A percentile compares a stretch with the other conserved stretches of the same genome.
phyloP scores from a whole-genome alignment of 352 stramenopile genomes.

The Phytopythium montanum region DNA sequence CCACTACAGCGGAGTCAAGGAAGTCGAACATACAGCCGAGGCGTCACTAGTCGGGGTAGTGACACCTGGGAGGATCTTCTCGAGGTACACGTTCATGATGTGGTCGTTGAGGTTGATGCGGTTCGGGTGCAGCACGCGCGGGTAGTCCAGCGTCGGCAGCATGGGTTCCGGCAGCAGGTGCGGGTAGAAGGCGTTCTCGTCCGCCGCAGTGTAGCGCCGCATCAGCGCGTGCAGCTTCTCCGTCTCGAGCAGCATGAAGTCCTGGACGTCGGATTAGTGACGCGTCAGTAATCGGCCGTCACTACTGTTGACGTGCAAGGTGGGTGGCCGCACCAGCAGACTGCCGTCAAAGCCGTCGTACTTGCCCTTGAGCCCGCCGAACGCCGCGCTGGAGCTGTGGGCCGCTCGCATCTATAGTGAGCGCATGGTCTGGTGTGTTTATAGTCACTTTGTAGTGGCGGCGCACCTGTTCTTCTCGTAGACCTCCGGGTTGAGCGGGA shows the following conservation, averaged over 20 bases:
- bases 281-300: neutral
- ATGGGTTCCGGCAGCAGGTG: slow-evolving; percentile 89
- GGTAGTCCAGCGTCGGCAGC: slow-evolving; percentile 91
- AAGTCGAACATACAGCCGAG: slow-evolving; percentile 42
- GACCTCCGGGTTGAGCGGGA: slow-evolving; percentile 92
- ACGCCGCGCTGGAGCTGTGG: slow-evolving; percentile 58
- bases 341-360: slow-evolving; percentile 84
- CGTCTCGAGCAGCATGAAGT: slow-evolving; percentile 98
- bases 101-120: slow-evolving; percentile 98
- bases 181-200: slow-evolving; percentile 98
- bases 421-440: neutral
- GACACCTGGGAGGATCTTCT: slow-evolving; percentile 93
- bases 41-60: slow-evolving; percentile 87
- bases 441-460: no score
- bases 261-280: slow-evolving; percentile 38
- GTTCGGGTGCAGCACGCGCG: slow-evolving; percentile 91
- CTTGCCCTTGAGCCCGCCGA: slow-evolving; percentile 80
- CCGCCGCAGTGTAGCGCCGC: slow-evolving; percentile 96
- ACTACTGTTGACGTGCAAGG: neutral
- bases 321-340: slow-evolving; percentile 58
- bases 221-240: slow-evolving; percentile 93
- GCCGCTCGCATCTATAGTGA: neutral
- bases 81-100: slow-evolving; percentile 95
- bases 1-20: neutral
- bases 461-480: slow-evolving; percentile 88